Conservation (phyloP, 139 green algal genomes). For the Nannochloris sp. region DNA sequence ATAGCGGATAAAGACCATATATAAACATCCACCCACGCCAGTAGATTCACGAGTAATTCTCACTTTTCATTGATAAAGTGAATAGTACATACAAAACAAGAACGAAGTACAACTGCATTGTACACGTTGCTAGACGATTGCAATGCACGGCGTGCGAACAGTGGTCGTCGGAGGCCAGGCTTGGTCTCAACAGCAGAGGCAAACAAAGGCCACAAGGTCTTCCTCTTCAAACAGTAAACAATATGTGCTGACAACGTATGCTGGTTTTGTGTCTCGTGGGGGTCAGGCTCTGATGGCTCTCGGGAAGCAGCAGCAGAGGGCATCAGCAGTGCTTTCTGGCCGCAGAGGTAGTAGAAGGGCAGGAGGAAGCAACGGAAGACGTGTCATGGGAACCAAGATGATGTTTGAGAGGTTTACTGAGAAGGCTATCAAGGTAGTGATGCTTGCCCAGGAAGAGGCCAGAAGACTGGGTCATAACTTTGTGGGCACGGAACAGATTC, state of each 20-base stretch:
- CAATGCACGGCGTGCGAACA: neutral
- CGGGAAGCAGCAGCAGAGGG: neutral
- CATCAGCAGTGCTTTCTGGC: conserved; percentile 18
- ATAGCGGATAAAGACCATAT: no score
- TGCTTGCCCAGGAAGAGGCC: conserved; percentile 98
- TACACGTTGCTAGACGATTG: no score
- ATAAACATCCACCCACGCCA: no score
- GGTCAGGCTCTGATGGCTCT: conserved; percentile 7
- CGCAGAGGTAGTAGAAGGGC: neutral
- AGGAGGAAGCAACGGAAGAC: neutral
- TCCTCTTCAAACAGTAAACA: conserved; percentile 5
- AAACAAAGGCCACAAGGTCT: neutral
- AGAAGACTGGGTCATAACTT: conserved; percentile 95
- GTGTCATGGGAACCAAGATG: conserved; percentile 16
- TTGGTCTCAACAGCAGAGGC: neutral
- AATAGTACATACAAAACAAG: no score
- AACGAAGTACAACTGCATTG: no score
- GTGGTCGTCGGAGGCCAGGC: conserved; percentile 1
- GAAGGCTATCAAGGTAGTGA: conserved; percentile 89
- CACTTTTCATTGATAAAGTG: no score
- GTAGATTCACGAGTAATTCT: no score
- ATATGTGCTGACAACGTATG: conserved; percentile 16
- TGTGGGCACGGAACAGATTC: conserved; percentile 98
- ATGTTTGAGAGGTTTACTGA: conserved; percentile 99
- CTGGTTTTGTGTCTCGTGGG: conserved; percentile 7